These are phyloP conservation scores for Ceratobasidium sp. DNA, from an alignment of 1,284 basidiomycete species.

Conservation along the genomic window DNA sequence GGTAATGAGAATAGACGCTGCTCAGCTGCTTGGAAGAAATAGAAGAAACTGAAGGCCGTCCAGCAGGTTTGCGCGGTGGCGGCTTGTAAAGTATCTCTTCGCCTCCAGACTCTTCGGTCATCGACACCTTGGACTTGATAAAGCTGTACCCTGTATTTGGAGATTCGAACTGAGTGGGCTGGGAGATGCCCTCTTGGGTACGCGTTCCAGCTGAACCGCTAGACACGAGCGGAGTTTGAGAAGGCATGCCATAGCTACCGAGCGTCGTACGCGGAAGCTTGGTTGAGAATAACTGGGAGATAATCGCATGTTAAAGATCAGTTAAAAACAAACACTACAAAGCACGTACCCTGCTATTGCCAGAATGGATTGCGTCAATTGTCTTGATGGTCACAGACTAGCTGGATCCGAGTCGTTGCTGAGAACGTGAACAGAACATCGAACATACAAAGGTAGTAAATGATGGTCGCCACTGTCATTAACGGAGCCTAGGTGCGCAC, in stretches of 20 bases:
- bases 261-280: conserved; percentile 28
- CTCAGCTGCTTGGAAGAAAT: conserved; percentile 43
- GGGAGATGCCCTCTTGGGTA: background rate
- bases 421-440: no score
- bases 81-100: conserved; percentile 83
- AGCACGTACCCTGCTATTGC: conserved; percentile 75
- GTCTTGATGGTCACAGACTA: conserved; percentile 90
- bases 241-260: conserved; percentile 20
- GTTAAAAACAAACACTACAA: conserved; percentile 47
- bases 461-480: conserved; percentile 55
- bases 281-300: conserved; percentile 26
- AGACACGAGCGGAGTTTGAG: conserved; percentile 35
- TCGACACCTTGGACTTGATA: conserved; percentile 71
- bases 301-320: conserved; percentile 9
- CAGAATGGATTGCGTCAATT: conserved; percentile 76
- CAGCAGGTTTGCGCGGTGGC: conserved; percentile 53
- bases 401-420: conserved; percentile 34
- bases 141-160: conserved; percentile 57
- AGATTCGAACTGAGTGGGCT: conserved; percentile 11
- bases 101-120: conserved; percentile 82
- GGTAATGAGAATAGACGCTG: conserved; percentile 41
- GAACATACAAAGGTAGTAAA: conserved; percentile 58
- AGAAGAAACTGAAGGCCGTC: conserved; percentile 46
- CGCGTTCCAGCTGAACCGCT: conserved; percentile 24
- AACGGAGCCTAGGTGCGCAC: no score